Evolutionary conservation across 2,329 filamentous ascomycete genomes (phyloP), one percentile per base, ranked within the genome.

Genomic region (Penicillium olsonii): DNA sequence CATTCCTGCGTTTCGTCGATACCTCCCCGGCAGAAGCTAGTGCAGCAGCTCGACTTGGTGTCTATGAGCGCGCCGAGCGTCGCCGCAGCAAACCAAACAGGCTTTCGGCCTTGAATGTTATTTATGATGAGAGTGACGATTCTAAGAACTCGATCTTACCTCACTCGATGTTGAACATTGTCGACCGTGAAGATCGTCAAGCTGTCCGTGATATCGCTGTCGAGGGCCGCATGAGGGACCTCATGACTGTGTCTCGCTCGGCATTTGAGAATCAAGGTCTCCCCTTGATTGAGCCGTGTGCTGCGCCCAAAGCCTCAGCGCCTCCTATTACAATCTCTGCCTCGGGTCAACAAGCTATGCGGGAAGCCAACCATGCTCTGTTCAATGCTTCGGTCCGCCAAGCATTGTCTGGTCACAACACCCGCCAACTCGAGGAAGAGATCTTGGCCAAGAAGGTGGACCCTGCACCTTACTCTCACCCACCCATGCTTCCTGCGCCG

Each of bases 1-100:
- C 92, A 0, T 99, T 91, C 84, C 78, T 97, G 51, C 85, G 91
- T 4, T 96, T 99, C 63, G 83, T 88, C 3, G 90, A 96, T 61
- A 77, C 81, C 0, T 94, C 90, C 12, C 76, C 85, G 2, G 78
- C 79, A 9, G 92, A 97, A 55, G 85, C 84, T 1, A 88, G 87
- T 50, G 78, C 79, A 46, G 81, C 85, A 26, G 87, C 87, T 4
- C 87, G 85, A 59, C 78, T 80, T 45, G 85, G 86, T 52, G 59
- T 95, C 2, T 89, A 95, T 60, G 78, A 87, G 45, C 88, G 92
- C 33, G 87, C 90, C 3, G 73, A 87, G 1, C 79, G 84, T 42
- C 77, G 87, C 40, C 68, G 69, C 45, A 66, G 68, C 37, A 72
- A 70, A 56, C 58, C 74, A 10, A 78, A 86, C 51, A 78, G 83